Percentiles rank a stretch among this genome's conserved stretches.
These are phyloP conservation scores for Jamesozyma gamospora DNA, from an alignment of 805 yeast genomes.

Conservation along the genomic window DNA sequence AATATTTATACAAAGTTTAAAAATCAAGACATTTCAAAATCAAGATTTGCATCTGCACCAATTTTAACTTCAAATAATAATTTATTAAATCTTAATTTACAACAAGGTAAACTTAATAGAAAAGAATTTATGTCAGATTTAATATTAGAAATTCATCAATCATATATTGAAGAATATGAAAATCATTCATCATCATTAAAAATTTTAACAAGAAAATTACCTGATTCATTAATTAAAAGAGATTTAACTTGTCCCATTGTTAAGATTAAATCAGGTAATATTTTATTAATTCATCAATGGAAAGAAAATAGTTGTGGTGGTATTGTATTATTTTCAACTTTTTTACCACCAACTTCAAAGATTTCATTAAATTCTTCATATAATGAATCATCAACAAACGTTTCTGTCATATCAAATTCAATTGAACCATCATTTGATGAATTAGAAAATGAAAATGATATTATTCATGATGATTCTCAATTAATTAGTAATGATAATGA, in stretches of 20 bases:
- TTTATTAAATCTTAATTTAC: background rate
- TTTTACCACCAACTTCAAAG: conserved; percentile 17
- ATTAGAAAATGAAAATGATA: background rate
- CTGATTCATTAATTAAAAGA: conserved; percentile 19
- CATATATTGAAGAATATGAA: conserved; percentile 17
- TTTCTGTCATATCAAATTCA: background rate
- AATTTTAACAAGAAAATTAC: conserved; percentile 18
- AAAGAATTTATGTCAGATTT: conserved; percentile 18
- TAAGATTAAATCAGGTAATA: conserved; percentile 17
- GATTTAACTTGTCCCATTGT: conserved; percentile 21
- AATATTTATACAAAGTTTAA: background rate
- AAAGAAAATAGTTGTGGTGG: conserved; percentile 25
- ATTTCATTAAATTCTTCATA: background rate
- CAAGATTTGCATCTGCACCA: background rate
- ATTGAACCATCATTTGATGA: background rate
- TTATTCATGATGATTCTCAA: background rate
- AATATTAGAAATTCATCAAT: conserved; percentile 18
- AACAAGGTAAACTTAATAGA: background rate
- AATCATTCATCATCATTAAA: conserved; percentile 20
- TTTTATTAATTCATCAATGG: conserved; percentile 26
- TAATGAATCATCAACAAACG: background rate
- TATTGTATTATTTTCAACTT: conserved; percentile 23
- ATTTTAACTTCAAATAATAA: background rate
- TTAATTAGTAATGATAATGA: background rate
- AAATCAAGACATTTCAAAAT: background rate